phyloP scores from a whole-genome alignment of 345 rosid species.

The Hibiscus syriacus region DNA sequence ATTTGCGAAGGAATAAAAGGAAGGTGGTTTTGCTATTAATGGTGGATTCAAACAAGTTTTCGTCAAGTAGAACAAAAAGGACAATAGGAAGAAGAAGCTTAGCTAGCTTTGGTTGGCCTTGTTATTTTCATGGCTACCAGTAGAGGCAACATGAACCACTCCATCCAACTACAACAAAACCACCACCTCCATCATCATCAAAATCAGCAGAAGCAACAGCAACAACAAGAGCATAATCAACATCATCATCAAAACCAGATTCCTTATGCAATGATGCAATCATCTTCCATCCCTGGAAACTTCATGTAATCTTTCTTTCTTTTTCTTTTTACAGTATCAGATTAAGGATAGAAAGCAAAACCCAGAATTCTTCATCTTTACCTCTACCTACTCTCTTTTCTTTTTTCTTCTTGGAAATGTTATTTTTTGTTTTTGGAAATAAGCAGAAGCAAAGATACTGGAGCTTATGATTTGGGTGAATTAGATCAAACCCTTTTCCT shows the following conservation, averaged over 20 bases:
- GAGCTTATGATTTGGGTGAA: slow-evolving; percentile 76
- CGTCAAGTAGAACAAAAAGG: slow-evolving; percentile 2
- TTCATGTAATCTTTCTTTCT: slow-evolving; percentile 43
- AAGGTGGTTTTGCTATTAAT: slow-evolving; percentile 31
- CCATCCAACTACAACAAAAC: slow-evolving; percentile 28
- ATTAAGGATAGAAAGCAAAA: not conserved
- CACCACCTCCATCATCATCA: slow-evolving; percentile 36
- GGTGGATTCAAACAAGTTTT: slow-evolving; percentile 24
- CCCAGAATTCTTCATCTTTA: not conserved
- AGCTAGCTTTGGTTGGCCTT: not conserved
- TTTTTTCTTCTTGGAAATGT: not conserved
- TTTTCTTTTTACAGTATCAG: not conserved
- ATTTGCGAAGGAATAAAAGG: slow-evolving; percentile 23
- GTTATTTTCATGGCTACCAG: slow-evolving; percentile 35
- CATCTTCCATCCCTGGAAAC: slow-evolving; percentile 44
- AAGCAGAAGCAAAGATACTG: slow-evolving; percentile 34
- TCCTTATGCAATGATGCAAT: slow-evolving; percentile 46
- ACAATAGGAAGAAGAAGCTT: not conserved
- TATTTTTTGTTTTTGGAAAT: not conserved
- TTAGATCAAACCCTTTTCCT: slow-evolving; percentile 93
- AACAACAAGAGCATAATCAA: slow-evolving; percentile 23
- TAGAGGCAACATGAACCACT: slow-evolving; percentile 27
- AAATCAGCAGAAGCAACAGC: slow-evolving; percentile 23
- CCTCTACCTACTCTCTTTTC: too few species aligned
- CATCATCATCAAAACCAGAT: slow-evolving; percentile 43